Evolutionary conservation across 257 asterid species (phyloP), one percentile per base, ranked within the genome.

Genomic region (Solanum stenotomum): DNA sequence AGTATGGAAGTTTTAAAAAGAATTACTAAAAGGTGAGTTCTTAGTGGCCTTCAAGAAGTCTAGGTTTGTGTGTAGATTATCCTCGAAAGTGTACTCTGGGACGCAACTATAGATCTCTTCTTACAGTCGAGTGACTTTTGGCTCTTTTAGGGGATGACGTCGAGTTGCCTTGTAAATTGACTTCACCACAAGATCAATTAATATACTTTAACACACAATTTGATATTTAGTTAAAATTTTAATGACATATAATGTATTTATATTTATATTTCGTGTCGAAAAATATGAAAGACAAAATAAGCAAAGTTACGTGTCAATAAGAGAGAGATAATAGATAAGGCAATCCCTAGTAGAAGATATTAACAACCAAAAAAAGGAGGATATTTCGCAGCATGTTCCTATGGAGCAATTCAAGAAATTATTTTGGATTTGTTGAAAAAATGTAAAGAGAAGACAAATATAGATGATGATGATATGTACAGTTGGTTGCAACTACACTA

Each of bases 401-500:
- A 65, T 59, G 90, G 40, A 63, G 85, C 86, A 79, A 40, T 27
- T 29, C 76, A 22, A 86, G 68, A 70, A 72, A 38, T 33, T 42
- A 44, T 1, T 65, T 84, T 61, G 72, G 74, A 72, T 20, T 35
- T 20, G 68, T 37, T 75, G 23, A 14, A 75, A 56, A 22, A 42
- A 49, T 86, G 35, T 67, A 67, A 25, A 71, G 74, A 87, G 89
- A 87, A 40, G 88, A 84, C 86, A 87, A 76, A 83, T 76, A 46
- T 85, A 44, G 61, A 85, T 63, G 77, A 85, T 85, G 25, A 83
- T 42, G 9, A 61, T 68, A 16, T 44, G 2, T 52, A 37, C 81
- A 37, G 46, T 89, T 87, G 82, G 76, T 78, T 84, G 83, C 87
- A 89, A 49, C 44, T 44, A 85, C 86, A 74, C 88, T 34, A 25